phyloP scores from a whole-genome alignment of 805 yeast species.

The Scheffersomyces ergatensis region DNA sequence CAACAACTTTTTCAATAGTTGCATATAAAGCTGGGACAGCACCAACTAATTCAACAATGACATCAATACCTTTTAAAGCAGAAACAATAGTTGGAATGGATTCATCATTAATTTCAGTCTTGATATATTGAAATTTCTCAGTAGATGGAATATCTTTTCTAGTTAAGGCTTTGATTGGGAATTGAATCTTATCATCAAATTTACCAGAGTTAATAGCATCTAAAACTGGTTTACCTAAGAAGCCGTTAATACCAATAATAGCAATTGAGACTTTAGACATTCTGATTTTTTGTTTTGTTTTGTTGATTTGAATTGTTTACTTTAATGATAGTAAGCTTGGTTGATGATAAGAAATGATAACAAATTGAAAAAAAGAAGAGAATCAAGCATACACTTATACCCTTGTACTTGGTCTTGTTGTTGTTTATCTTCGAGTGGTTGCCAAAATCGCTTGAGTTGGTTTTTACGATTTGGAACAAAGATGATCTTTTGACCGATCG shows the following conservation, averaged over 20 bases:
- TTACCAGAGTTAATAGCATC: constrained; percentile 42
- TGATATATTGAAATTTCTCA: constrained; percentile 38
- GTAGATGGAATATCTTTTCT: constrained; percentile 36
- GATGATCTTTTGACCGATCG: too few species aligned
- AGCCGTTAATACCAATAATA: constrained; percentile 52
- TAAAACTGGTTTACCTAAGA: constrained; percentile 47
- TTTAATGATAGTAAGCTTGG: too few species aligned
- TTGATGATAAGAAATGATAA: too few species aligned
- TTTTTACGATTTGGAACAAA: too few species aligned
- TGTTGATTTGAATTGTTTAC: too few species aligned
- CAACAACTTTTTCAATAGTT: constrained; percentile 36
- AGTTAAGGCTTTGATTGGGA: constrained; percentile 53
- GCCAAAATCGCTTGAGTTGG: too few species aligned
- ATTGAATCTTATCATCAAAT: constrained; percentile 38
- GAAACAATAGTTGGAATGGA: constrained; percentile 12
- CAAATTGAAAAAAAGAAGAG: too few species aligned
- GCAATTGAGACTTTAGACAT: constrained; percentile 37
- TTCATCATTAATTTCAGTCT: constrained; percentile 18
- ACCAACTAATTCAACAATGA: constrained; percentile 46
- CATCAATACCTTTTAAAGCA: constrained; percentile 27
- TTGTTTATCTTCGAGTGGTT: too few species aligned
- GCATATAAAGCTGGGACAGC: constrained; percentile 26
- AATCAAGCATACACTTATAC: too few species aligned
- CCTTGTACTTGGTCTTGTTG: too few species aligned
- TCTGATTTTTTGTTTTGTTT: not conserved